phyloP scores from a whole-genome alignment of 371 early-diverging fungal species.

The Lichtheimia corymbifera region DNA sequence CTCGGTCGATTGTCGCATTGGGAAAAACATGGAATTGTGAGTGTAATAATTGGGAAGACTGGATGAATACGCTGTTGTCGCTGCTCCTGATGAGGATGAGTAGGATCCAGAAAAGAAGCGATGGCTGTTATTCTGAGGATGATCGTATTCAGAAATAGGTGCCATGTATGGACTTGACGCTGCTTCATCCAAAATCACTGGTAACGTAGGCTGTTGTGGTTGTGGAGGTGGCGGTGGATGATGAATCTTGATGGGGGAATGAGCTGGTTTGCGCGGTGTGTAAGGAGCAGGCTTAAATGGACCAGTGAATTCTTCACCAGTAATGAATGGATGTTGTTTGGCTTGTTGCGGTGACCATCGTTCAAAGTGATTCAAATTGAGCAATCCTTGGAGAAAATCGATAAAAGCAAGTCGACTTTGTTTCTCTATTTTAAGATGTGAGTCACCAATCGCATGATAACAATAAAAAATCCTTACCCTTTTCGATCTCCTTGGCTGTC shows the following conservation, averaged over 20 bases:
- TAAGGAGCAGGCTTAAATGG: constrained; percentile 43
- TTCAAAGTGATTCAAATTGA: constrained; percentile 90
- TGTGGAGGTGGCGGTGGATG: constrained; percentile 9
- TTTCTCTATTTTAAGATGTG: constrained; percentile 72
- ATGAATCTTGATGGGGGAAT: constrained; percentile 11
- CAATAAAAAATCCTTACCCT: constrained; percentile 40
- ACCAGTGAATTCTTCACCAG: constrained; percentile 72
- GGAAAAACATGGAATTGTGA: constrained; percentile 7
- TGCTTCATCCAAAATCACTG: constrained; percentile 11
- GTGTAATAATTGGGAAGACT: constrained; percentile 35
- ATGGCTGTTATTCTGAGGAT: neutral
- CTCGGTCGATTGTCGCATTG: constrained; percentile 3
- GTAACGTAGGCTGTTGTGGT: constrained; percentile 17
- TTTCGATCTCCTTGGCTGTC: constrained; percentile 73
- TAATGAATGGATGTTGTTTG: constrained; percentile 92
- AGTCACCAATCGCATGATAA: constrained; percentile 11
- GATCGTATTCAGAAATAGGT: constrained; percentile 15
- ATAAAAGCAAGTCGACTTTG: constrained; percentile 71
- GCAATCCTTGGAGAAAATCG: constrained; percentile 88
- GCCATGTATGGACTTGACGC: constrained; percentile 8
- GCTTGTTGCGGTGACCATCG: constrained; percentile 97
- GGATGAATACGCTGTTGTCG: constrained; percentile 31
- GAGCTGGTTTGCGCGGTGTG: constrained; percentile 31
- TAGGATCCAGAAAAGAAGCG: no score
- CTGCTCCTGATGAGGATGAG: constrained; percentile 13